Conservation (phyloP, 768 basidiomycete genomes). For the Boletus pseudopeckii region DNA sequence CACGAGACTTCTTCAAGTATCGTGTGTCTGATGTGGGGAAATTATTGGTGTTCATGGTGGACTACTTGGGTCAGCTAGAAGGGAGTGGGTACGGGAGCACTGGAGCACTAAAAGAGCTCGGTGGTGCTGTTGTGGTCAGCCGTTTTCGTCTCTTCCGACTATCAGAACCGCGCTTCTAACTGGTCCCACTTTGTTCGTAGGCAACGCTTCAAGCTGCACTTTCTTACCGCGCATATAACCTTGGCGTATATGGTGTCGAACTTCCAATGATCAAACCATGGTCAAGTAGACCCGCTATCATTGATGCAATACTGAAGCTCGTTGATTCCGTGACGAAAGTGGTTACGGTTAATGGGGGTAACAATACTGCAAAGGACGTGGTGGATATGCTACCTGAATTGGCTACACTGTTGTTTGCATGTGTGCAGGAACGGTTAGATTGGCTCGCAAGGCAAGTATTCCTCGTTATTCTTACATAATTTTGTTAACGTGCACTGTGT, state of each 20-base stretch:
- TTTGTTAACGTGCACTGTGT: neutral
- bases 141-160: neutral
- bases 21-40: slow-evolving; percentile 63
- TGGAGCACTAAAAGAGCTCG: slow-evolving; percentile 37
- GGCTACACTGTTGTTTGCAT: slow-evolving; percentile 60
- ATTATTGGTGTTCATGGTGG: slow-evolving; percentile 60
- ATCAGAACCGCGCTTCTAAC: neutral
- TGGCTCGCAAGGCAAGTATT: slow-evolving; percentile 58
- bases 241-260: slow-evolving; percentile 73
- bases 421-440: slow-evolving; percentile 62
- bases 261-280: slow-evolving; percentile 72
- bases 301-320: slow-evolving; percentile 68
- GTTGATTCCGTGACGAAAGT: slow-evolving; percentile 58
- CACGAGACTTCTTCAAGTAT: slow-evolving; percentile 81
- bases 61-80: slow-evolving; percentile 25
- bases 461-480: neutral
- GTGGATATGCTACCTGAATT: slow-evolving; percentile 61
- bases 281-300: slow-evolving; percentile 69
- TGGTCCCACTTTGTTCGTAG: slow-evolving; percentile 35
- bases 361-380: slow-evolving; percentile 34
- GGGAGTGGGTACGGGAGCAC: slow-evolving; percentile 20
- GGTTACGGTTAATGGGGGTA: slow-evolving; percentile 12
- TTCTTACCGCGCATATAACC: slow-evolving; percentile 70
- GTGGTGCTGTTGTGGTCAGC: slow-evolving; percentile 57
- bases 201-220: slow-evolving; percentile 68